These are phyloP conservation scores for Ophioceras dolichostomum DNA, from an alignment of 2,329 filamentous ascomycete genomes.

Conservation along the genomic window DNA sequence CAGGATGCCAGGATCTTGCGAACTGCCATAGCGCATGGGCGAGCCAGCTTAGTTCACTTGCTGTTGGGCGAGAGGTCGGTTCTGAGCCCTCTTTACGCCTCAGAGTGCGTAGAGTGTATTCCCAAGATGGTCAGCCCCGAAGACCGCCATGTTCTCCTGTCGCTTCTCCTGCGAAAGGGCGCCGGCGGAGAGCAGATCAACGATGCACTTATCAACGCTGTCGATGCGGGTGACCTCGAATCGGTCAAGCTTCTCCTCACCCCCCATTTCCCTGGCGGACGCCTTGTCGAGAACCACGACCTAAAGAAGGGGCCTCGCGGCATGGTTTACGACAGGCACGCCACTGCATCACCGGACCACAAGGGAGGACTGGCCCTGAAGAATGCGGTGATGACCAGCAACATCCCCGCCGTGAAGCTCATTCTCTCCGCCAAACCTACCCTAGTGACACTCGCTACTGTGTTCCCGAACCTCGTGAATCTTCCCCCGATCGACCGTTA, in stretches of 20 bases:
- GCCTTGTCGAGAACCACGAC: conserved; percentile 12
- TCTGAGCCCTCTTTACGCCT: conserved; percentile 32
- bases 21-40: conserved; percentile 32
- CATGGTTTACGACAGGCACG: conserved; percentile 28
- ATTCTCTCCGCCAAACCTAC: conserved; percentile 35
- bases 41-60: conserved; percentile 31
- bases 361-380: conserved; percentile 37
- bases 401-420: conserved; percentile 28
- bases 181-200: conserved; percentile 33
- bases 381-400: conserved; percentile 31
- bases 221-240: conserved; percentile 31
- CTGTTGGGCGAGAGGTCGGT: conserved; percentile 30
- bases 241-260: conserved; percentile 37
- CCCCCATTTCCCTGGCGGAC: conserved; percentile 29
- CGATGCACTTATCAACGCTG: conserved; percentile 37
- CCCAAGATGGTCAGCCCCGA: conserved; percentile 32
- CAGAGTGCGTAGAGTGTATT: conserved; percentile 34
- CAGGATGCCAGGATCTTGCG: conserved; percentile 36
- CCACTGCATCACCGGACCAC: conserved; percentile 38
- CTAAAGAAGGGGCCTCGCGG: conserved; percentile 15
- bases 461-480: conserved; percentile 34
- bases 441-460: conserved; percentile 29
- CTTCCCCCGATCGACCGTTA: conserved; percentile 30
- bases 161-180: conserved; percentile 34
- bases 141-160: conserved; percentile 30